Percentiles rank a stretch among this genome's conserved stretches.
phyloP scores from a whole-genome alignment of 1,139 yeast species.

The Kodamaea suecica region DNA sequence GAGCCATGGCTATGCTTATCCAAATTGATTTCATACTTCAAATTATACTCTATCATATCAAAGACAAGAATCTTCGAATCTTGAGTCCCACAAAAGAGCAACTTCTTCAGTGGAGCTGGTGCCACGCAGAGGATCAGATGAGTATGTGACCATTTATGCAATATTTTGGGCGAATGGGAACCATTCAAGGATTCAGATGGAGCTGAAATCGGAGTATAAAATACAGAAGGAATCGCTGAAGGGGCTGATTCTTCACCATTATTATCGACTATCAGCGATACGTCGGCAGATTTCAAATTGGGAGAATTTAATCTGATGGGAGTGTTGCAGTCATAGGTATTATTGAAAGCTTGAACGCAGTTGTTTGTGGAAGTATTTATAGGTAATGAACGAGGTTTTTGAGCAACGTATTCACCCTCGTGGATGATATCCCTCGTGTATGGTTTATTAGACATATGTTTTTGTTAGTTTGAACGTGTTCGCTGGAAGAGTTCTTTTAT shows the following conservation, averaged over 20 bases:
- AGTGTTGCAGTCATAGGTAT: conserved; percentile 16
- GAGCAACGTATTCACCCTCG: conserved; percentile 32
- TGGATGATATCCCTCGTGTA: conserved; percentile 23
- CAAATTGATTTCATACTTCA: conserved; percentile 34
- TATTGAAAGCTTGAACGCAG: neutral
- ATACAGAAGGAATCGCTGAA: conserved; percentile 5
- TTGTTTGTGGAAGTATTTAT: conserved; percentile 19
- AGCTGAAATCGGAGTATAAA: neutral
- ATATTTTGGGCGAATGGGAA: conserved; percentile 9
- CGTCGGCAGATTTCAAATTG: conserved; percentile 5
- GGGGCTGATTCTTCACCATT: conserved; percentile 1
- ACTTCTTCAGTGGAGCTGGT: conserved; percentile 54
- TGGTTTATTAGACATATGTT: conserved; percentile 7
- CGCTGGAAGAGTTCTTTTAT: neutral
- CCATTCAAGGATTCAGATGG: conserved; percentile 1
- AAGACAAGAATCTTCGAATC: conserved; percentile 76
- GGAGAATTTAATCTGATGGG: conserved; percentile 25
- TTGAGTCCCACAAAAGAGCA: conserved; percentile 90
- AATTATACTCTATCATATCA: conserved; percentile 63
- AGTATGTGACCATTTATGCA: conserved; percentile 76
- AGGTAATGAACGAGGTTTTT: conserved; percentile 29
- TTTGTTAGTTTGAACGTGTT: neutral
- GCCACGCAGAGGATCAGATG: conserved; percentile 78
- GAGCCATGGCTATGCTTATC: conserved; percentile 57
- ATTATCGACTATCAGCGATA: conserved; percentile 1